phyloP scores from a whole-genome alignment of 2,329 filamentous ascomycete species.

The Mollisiaceae sp. region DNA sequence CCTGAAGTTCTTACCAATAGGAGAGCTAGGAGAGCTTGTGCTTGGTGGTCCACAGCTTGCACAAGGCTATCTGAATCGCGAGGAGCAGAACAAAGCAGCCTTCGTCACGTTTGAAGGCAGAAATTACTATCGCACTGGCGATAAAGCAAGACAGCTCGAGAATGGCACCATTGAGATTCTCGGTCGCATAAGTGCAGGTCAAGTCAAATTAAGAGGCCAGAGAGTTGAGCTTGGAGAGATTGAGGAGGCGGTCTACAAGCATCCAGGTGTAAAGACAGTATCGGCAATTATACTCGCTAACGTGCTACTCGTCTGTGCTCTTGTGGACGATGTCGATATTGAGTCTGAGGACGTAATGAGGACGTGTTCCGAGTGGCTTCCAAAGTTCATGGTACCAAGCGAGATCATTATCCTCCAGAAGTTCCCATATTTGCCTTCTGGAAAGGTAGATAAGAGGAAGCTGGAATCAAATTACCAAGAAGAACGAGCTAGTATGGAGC shows the following conservation, averaged over 20 bases:
- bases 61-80: conserved; percentile 79
- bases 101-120: conserved; percentile 72
- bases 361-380: conserved; percentile 76
- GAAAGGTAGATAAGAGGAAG: conserved; percentile 77
- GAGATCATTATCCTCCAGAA: conserved; percentile 68
- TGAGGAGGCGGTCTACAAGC: conserved; percentile 70
- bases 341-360: conserved; percentile 54
- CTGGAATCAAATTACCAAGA: conserved; percentile 62
- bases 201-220: conserved; percentile 87
- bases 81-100: conserved; percentile 72
- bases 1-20: conserved; percentile 38
- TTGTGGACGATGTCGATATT: conserved; percentile 47
- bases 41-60: conserved; percentile 83
- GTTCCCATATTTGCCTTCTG: conserved; percentile 80
- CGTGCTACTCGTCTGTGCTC: conserved; percentile 71
- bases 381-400: conserved; percentile 80
- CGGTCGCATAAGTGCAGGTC: conserved; percentile 78
- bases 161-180: conserved; percentile 81
- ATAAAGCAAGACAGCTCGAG: conserved; percentile 72
- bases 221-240: conserved; percentile 81
- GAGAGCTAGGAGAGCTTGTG: conserved; percentile 66
- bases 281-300: conserved; percentile 71
- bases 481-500: conserved; percentile 23
- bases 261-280: conserved; percentile 65
- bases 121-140: conserved; percentile 81